Base-by-base conservation (phyloP, 2,329 filamentous ascomycete genomes). In the Trichoderma koningiopsis region DNA sequence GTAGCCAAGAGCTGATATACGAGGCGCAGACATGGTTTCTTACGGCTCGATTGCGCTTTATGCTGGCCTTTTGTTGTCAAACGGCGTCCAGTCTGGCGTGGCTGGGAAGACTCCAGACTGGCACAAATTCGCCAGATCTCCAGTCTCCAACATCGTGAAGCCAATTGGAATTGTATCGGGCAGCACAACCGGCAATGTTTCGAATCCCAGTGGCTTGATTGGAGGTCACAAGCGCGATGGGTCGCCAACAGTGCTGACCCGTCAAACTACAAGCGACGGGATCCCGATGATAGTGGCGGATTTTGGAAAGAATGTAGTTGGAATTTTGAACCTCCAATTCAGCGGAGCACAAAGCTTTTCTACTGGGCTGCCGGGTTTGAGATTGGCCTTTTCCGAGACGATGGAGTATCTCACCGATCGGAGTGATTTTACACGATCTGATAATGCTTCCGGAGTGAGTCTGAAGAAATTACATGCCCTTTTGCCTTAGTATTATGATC, bases 301-400 rank as follows among this genome's bases (percentile, higher is more conserved):
- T 72, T 86, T 85, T 73, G 84, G 84, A 1, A 80, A 81, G 63
- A 84, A 85, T 66, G 76, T 83, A 4, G 83, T 80, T 7, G 84
- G 84, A 0, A 75, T 80, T 43, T 68, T 85, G 4, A 77, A 75
- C 69, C 78, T 76, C 1, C 80, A 80, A 0, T 77, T 79, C 0
- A 71, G 71, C 13, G 57, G 43, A 61, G 53, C 65, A n/a, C 63
- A 66, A 19, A 77, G 75, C 29, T 69, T 35, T 22, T 65, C 61
- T 5, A 57, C 57, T 7, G 78, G 73, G 61, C 75, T 75, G 33
- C 83, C 79, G 0, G 83, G 83, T 0, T 73, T 86, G n/a, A 77
- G 78, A 43, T 72, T 86, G 29, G 81, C 81, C 13, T 86, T 86
- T 71, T 86, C 84, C 0, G 84, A 86, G 73, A 83, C 82, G 0